Evolutionary conservation across 108 stramenopile genomes (phyloP).

Genomic region (Conticribra weissflogii): DNA sequence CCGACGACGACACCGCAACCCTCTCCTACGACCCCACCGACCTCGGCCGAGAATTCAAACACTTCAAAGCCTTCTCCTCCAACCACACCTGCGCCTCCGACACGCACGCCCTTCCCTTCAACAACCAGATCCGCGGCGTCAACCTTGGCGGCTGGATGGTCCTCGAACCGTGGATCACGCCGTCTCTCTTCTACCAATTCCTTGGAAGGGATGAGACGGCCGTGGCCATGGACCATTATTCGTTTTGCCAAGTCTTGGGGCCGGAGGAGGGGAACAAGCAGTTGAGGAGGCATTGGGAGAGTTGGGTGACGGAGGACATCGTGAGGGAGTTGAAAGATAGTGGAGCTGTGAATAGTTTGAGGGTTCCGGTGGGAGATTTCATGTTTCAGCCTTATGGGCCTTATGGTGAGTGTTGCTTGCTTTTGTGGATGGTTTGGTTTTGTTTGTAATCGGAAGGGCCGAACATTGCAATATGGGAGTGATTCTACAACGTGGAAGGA

Average conservation of each 20-base stretch:
- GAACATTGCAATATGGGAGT: too few species aligned
- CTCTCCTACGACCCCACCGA: conserved; percentile 5
- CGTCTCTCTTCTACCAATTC: conserved; percentile 93
- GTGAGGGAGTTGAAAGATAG: conserved; percentile 66
- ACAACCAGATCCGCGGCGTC: conserved; percentile 87
- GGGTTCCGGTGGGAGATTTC: conserved; percentile 92
- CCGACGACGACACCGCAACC: not conserved
- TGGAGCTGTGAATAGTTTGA: conserved; percentile 80
- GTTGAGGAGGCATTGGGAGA: conserved; percentile 89
- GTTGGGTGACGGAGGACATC: conserved; percentile 87
- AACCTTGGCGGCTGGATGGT: conserved; percentile 97
- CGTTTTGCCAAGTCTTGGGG: conserved; percentile 89
- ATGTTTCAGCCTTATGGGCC: conserved; percentile 92
- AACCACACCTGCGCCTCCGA: conserved; percentile 73
- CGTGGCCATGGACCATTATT: conserved; percentile 87
- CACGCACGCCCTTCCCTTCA: conserved; percentile 77
- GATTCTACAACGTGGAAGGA: not conserved
- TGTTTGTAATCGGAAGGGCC: too few species aligned
- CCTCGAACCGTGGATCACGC: conserved; percentile 95
- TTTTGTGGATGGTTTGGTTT: too few species aligned
- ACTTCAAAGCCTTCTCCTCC: conserved; percentile 70
- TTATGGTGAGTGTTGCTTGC: conserved; percentile 37
- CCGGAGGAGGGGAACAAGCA: conserved; percentile 84
- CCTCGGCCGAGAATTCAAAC: conserved; percentile 29
- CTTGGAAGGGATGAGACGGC: conserved; percentile 70